These are phyloP conservation scores for Monilinia polystroma DNA, from an alignment of 2,329 filamentous ascomycete species.

Conservation along the genomic window DNA sequence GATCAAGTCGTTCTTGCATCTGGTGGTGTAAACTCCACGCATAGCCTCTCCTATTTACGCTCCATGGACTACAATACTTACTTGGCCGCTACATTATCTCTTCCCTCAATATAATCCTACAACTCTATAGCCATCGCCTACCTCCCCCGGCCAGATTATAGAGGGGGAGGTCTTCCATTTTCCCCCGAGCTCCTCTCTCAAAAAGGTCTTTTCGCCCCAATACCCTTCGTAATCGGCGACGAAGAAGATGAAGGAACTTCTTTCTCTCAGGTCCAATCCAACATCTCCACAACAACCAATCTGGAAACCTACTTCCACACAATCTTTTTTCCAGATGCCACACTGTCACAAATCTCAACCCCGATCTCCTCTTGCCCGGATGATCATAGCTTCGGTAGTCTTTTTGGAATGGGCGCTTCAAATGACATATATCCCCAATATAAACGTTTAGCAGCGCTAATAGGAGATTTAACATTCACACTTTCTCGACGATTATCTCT, in stretches of 20 bases:
- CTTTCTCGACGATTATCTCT: constrained; percentile 67
- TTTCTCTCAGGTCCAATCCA: constrained; percentile 66
- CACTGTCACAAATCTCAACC: constrained; percentile 2
- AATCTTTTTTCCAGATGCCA: constrained; percentile 58
- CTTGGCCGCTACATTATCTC: constrained; percentile 64
- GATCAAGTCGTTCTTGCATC: constrained; percentile 57
- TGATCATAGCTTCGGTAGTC: constrained; percentile 53
- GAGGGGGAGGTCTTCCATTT: constrained; percentile 56
- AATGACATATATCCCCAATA: constrained; percentile 74
- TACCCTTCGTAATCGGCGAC: constrained; percentile 67
- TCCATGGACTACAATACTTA: constrained; percentile 56
- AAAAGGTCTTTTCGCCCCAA: constrained; percentile 55
- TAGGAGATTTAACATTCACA: constrained; percentile 75
- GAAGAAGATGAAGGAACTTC: constrained; percentile 80
- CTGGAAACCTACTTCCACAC: constrained; percentile 60
- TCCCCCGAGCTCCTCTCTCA: constrained; percentile 60
- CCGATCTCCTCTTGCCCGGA: constrained; percentile 55
- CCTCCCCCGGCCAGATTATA: constrained; percentile 65
- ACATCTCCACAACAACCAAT: constrained; percentile 59
- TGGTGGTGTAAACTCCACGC: constrained; percentile 56
- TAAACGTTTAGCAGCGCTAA: constrained; percentile 71
- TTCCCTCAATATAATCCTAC: constrained; percentile 67
- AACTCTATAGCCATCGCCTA: constrained; percentile 70
- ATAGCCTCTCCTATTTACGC: constrained; percentile 66
- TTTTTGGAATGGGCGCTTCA: constrained; percentile 65